These are phyloP conservation scores for Saturnispora gosingensis DNA, from an alignment of 805 yeast genomes.

Conservation along the genomic window DNA sequence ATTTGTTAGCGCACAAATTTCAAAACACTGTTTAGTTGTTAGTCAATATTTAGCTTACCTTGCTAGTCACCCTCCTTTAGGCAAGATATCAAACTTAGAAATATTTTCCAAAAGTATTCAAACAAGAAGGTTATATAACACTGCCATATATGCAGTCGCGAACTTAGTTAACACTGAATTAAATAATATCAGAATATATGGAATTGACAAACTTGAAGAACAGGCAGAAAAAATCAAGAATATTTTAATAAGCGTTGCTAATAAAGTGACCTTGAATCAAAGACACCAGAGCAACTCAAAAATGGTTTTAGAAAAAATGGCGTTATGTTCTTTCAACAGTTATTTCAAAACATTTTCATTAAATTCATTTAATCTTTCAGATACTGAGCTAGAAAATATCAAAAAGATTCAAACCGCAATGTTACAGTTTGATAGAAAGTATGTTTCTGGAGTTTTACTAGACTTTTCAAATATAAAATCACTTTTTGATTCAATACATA, in stretches of 20 bases:
- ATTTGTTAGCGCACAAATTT: not conserved
- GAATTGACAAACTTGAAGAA: not conserved
- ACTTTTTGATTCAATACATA: not conserved
- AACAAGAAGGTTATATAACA: not conserved
- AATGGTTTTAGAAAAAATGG: not conserved
- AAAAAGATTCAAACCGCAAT: not conserved
- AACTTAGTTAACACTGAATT: not conserved
- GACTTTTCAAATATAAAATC: not conserved
- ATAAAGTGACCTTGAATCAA: not conserved
- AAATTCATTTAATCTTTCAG: not conserved
- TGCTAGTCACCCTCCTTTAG: not conserved
- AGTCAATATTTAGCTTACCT: not conserved
- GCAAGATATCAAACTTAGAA: not conserved
- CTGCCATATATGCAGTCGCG: not conserved
- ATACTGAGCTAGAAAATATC: not conserved
- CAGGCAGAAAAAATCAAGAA: not conserved
- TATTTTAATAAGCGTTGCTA: not conserved
- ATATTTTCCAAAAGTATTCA: not conserved
- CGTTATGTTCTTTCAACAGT: not conserved
- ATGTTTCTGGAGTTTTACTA: not conserved
- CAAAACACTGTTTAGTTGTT: not conserved
- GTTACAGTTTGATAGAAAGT: not conserved
- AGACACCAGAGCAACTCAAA: not conserved
- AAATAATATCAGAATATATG: not conserved
- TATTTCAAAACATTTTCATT: not conserved